A percentile compares a stretch with the other conserved stretches of the same genome.
phyloP scores from a whole-genome alignment of 257 asterid species.

The Salvia miltiorrhiza region DNA sequence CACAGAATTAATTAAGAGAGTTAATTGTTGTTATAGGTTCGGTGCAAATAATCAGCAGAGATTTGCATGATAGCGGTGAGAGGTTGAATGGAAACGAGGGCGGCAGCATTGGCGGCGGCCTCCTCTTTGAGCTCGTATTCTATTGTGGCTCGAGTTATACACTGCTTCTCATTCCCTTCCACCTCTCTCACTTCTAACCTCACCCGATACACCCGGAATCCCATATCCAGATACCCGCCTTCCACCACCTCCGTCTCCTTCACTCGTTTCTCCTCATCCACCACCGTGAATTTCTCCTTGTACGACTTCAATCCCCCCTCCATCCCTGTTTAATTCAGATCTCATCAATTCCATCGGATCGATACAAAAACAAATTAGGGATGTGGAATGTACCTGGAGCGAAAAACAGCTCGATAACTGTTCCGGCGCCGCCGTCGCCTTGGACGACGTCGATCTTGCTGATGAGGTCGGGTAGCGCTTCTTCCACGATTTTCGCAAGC shows the following conservation, averaged over 20 bases:
- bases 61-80: slow-evolving; percentile 34
- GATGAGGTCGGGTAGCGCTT: slow-evolving; percentile 35
- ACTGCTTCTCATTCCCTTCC: slow-evolving; percentile 25
- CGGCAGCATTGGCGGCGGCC: slow-evolving; percentile 37
- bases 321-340: slow-evolving; percentile 10
- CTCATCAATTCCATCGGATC: no score
- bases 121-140: slow-evolving; percentile 58
- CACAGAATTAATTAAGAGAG: no score
- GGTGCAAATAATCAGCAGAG: slow-evolving; percentile 32
- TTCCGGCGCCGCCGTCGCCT: slow-evolving; percentile 62
- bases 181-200: slow-evolving; percentile 46
- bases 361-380: no score
- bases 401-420: slow-evolving; percentile 40
- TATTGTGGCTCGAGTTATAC: slow-evolving; percentile 47
- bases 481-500: slow-evolving; percentile 25
- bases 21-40: slow-evolving; percentile 9
- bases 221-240: slow-evolving; percentile 59
- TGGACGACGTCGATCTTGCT: slow-evolving; percentile 35
- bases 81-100: slow-evolving; percentile 40
- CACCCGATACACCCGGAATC: slow-evolving; percentile 40
- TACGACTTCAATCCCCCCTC: slow-evolving; percentile 25
- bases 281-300: slow-evolving; percentile 60
- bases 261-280: slow-evolving; percentile 47
- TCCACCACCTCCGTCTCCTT: slow-evolving; percentile 53
- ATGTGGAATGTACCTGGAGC: slow-evolving; percentile 27